Percentiles rank a stretch among this genome's conserved stretches.
phyloP scores from a whole-genome alignment of 83 land plant species.

The Picea abies region DNA sequence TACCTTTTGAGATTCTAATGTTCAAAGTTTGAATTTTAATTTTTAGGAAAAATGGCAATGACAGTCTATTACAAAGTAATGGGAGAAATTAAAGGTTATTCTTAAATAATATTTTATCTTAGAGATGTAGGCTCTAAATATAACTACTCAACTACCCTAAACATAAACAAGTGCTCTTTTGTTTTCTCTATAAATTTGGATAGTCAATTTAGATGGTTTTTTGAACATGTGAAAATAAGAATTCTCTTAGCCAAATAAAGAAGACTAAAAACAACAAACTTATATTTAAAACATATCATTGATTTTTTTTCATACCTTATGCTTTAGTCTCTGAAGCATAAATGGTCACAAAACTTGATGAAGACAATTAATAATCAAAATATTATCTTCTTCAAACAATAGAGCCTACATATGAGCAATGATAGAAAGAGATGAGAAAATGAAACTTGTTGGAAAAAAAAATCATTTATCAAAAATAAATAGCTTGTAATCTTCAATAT shows the following conservation, averaged over 20 bases:
- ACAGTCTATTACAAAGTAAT: no score
- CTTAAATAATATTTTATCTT: constrained; percentile 4
- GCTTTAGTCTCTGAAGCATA: constrained; percentile 94
- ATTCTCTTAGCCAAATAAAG: neutral
- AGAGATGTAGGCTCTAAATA: neutral
- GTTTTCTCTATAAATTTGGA: neutral
- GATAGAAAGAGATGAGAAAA: neutral
- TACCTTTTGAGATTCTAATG: no score
- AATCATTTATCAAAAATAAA: neutral
- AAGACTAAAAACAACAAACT: neutral
- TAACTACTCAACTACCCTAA: neutral
- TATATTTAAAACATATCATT: neutral
- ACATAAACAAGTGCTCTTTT: neutral
- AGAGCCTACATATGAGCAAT: constrained; percentile 44
- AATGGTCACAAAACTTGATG: constrained; percentile 99
- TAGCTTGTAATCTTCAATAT: constrained; percentile 11
- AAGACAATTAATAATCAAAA: constrained; percentile 95
- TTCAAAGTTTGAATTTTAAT: no score
- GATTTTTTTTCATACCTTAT: constrained; percentile 65
- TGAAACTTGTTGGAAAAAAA: neutral
- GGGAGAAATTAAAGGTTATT: neutral
- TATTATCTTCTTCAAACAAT: constrained; percentile 96
- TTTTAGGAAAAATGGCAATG: no score
- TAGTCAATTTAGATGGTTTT: neutral
- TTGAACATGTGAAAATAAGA: neutral